phyloP scores from a whole-genome alignment of 495 filamentous ascomycete genomes.

The Trichoderma orchidacearum region DNA sequence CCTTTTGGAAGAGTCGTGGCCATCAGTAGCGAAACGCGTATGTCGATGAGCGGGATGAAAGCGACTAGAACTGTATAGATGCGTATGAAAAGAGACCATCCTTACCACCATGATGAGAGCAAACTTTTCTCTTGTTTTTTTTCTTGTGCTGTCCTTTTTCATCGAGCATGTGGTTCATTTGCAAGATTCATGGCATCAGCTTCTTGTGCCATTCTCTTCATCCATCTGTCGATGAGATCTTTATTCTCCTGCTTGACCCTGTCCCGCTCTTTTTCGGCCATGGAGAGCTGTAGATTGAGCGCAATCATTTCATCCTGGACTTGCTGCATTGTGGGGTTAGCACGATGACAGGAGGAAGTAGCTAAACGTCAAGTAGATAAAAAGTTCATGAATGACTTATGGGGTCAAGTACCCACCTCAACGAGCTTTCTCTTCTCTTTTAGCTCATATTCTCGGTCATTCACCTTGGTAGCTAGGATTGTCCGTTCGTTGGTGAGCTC shows the following conservation, averaged over 20 bases:
- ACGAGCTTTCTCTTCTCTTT: slow-evolving; percentile 68
- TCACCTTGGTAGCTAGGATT: slow-evolving; percentile 45
- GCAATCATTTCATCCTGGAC: slow-evolving; percentile 85
- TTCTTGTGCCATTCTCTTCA: slow-evolving; percentile 72
- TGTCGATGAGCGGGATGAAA: neutral
- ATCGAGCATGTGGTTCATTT: slow-evolving; percentile 17
- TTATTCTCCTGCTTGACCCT: slow-evolving; percentile 71
- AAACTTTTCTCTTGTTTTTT: neutral
- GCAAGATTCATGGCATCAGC: slow-evolving; percentile 75
- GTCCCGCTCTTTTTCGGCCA: slow-evolving; percentile 57
- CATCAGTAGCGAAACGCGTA: neutral
- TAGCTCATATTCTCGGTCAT: slow-evolving; percentile 76
- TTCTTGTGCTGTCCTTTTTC: neutral
- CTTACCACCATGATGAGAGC: neutral
- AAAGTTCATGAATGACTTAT: too few relatives aligned
- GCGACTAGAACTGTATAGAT: neutral
- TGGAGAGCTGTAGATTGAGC: slow-evolving; percentile 74
- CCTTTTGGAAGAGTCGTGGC: neutral
- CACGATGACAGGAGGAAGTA: too few relatives aligned
- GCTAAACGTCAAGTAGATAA: too few relatives aligned
- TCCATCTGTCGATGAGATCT: slow-evolving; percentile 80
- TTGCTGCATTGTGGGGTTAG: slow-evolving; percentile 43
- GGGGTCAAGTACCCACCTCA: too few relatives aligned
- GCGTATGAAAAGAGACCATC: neutral
- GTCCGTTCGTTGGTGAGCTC: slow-evolving; percentile 50